phyloP scores from a whole-genome alignment of 1,284 basidiomycete species.

The Rhodofomes roseus region DNA sequence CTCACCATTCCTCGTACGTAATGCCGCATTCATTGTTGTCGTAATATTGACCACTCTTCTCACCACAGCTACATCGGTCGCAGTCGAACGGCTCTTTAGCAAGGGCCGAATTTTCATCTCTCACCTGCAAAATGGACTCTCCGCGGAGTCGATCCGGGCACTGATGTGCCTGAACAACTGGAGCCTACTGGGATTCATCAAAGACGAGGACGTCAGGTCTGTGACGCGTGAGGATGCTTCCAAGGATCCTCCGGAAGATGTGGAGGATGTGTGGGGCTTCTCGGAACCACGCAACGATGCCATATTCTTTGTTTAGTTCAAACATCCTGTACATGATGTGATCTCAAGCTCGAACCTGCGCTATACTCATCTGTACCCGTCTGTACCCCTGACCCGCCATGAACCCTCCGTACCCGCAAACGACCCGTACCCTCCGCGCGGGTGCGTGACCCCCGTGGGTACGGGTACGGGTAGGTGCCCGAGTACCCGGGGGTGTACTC shows the following conservation, averaged over 20 bases:
- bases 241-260: neutral
- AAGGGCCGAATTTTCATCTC: slow-evolving; percentile 25
- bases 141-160: slow-evolving; percentile 24
- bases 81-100: slow-evolving; percentile 30
- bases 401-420: too few species aligned
- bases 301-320: too few species aligned
- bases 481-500: too few species aligned
- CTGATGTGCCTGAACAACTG: slow-evolving; percentile 30
- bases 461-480: too few species aligned
- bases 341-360: too few species aligned
- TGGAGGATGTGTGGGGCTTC: too few species aligned
- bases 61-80: slow-evolving; percentile 24
- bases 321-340: too few species aligned
- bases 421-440: too few species aligned
- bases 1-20: slow-evolving; percentile 29
- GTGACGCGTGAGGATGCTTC: neutral
- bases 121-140: slow-evolving; percentile 27
- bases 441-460: too few species aligned
- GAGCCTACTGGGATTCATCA: slow-evolving; percentile 23
- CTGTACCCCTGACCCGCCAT: too few species aligned
- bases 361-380: too few species aligned
- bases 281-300: too few species aligned
- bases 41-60: neutral
- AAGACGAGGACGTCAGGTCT: slow-evolving; percentile 20
- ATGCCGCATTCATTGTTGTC: slow-evolving; percentile 17